A percentile compares a stretch with the other conserved stretches of the same genome.
Conservation (phyloP, 805 yeast genomes). For the Candida parachauliodes region DNA sequence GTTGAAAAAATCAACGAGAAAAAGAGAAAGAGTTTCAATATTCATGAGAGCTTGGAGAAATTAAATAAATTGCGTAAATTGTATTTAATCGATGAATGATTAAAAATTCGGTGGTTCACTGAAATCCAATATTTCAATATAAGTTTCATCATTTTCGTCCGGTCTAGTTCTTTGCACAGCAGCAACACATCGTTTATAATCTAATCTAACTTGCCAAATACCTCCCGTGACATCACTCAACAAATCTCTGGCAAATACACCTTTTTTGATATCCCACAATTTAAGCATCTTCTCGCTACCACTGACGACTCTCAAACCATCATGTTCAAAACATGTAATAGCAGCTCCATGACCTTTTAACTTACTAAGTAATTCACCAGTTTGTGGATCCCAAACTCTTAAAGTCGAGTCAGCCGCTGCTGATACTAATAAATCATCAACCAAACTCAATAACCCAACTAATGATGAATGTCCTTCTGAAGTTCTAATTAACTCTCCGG, state of each 20-base stretch:
- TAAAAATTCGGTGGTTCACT: conserved; percentile 34
- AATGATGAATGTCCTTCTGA: conserved; percentile 85
- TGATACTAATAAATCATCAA: conserved; percentile 73
- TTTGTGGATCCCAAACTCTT: conserved; percentile 87
- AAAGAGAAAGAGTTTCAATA: conserved; percentile 22
- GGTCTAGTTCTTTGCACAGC: conserved; percentile 67
- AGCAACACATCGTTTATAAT: conserved; percentile 78
- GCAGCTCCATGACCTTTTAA: conserved; percentile 83
- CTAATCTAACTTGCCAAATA: conserved; percentile 93
- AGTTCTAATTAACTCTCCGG: conserved; percentile 65
- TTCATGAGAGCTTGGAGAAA: conserved; percentile 30
- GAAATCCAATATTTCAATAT: conserved; percentile 82
- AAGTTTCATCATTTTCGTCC: conserved; percentile 56
- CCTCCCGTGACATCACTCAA: conserved; percentile 73
- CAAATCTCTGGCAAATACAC: conserved; percentile 69
- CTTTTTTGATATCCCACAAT: conserved; percentile 81
- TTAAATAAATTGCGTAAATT: conserved; percentile 32
- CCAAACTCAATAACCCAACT: conserved; percentile 81
- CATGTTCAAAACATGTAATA: conserved; percentile 90
- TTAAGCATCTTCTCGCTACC: conserved; percentile 87
- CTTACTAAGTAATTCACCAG: conserved; percentile 61
- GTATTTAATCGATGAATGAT: conserved; percentile 20
- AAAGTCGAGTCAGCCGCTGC: conserved; percentile 96
- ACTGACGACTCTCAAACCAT: conserved; percentile 76
- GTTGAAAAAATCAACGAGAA: conserved; percentile 10